These are phyloP conservation scores for Apiotrichum mycotoxinovorans DNA, from an alignment of 1,284 basidiomycete species.

Conservation along the genomic window DNA sequence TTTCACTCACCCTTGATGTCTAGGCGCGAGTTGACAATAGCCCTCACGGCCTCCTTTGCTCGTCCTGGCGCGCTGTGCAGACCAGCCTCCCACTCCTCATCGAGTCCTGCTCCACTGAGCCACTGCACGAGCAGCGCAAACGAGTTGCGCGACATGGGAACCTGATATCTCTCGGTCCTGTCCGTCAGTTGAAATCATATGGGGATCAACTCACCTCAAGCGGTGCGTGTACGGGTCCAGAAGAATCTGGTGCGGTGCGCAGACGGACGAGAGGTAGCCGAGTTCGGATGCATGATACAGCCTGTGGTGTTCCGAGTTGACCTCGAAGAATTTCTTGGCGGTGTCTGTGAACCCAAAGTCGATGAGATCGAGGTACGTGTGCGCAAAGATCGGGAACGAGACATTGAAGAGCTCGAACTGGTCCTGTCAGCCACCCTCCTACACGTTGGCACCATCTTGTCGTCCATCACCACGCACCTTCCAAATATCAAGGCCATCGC, in stretches of 20 bases:
- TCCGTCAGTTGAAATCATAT: background rate
- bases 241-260: conserved; percentile 79
- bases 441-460: conserved; percentile 7
- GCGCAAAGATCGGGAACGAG: conserved; percentile 91
- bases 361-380: conserved; percentile 94
- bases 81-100: conserved; percentile 69
- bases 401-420: conserved; percentile 90
- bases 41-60: conserved; percentile 71
- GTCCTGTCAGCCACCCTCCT: background rate
- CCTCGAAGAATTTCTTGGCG: conserved; percentile 73
- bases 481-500: conserved; percentile 73
- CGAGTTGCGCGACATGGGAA: conserved; percentile 86
- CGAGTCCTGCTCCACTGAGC: conserved; percentile 82
- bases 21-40: conserved; percentile 89
- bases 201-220: conserved; percentile 56
- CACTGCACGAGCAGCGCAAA: conserved; percentile 91
- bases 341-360: conserved; percentile 85
- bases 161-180: conserved; percentile 77
- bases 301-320: conserved; percentile 68
- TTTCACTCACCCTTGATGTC: conserved; percentile 72
- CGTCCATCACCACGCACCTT: conserved; percentile 67
- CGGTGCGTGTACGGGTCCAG: conserved; percentile 77
- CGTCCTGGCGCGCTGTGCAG: conserved; percentile 64
- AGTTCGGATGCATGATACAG: conserved; percentile 68
- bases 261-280: conserved; percentile 75